Percentiles rank a stretch among this genome's conserved stretches.
These are phyloP conservation scores for maize (Zea mays) DNA, from an alignment of 176 grass and related monocot genomes.

Conservation along the genomic window DNA sequence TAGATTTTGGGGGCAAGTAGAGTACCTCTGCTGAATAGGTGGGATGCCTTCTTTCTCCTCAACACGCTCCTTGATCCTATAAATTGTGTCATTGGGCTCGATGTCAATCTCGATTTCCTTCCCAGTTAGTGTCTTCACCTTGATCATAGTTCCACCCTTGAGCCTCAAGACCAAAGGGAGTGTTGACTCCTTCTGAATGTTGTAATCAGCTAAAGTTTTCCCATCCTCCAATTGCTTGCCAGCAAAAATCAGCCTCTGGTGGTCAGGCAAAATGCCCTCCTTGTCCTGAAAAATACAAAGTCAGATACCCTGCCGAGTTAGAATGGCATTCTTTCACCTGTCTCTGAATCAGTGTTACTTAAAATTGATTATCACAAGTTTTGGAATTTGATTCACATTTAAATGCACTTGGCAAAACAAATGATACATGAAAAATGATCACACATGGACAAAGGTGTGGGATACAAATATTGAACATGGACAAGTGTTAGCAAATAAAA, in stretches of 20 bases:
- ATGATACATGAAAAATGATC: neutral
- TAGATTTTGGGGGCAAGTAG: neutral
- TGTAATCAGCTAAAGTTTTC: conserved; percentile 79
- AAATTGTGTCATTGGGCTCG: conserved; percentile 65
- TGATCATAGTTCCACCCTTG: conserved; percentile 84
- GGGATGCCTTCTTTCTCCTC: conserved; percentile 92
- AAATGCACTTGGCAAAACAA: neutral
- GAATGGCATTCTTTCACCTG: neutral
- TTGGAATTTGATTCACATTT: neutral
- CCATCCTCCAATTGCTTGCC: conserved; percentile 88
- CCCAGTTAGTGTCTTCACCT: conserved; percentile 85
- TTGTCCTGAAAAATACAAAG: conserved; percentile 55
- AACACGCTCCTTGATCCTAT: conserved; percentile 87
- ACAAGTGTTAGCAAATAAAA: neutral
- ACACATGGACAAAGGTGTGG: neutral
- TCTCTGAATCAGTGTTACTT: neutral
- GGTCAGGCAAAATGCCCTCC: conserved; percentile 78
- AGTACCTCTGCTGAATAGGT: conserved; percentile 77
- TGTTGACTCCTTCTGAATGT: conserved; percentile 88
- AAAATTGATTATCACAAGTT: neutral
- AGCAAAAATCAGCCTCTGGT: conserved; percentile 78
- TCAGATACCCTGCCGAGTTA: neutral
- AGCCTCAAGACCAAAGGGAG: conserved; percentile 78
- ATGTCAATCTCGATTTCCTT: conserved; percentile 86
- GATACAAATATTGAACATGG: neutral